Conservation (phyloP, 2,329 filamentous ascomycete species). For the Xylaria sp. region DNA sequence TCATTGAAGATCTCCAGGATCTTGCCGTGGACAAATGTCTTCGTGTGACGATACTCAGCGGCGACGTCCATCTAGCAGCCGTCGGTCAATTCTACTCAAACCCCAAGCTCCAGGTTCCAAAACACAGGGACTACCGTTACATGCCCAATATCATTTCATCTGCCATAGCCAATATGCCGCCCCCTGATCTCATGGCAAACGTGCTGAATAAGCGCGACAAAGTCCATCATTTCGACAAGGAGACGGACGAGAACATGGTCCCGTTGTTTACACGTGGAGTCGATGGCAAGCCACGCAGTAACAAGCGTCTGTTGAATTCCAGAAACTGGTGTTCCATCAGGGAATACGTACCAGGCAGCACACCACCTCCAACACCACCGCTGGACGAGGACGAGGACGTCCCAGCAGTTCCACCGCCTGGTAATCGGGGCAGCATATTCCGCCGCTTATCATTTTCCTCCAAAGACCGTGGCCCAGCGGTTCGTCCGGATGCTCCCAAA, state of each 20-base stretch:
- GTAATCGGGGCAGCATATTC: slow-evolving; percentile 38
- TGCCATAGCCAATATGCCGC: slow-evolving; percentile 87
- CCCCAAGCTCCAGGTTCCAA: slow-evolving; percentile 69
- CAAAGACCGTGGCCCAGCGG: slow-evolving; percentile 34
- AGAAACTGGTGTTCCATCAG: slow-evolving; percentile 95
- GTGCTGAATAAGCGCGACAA: slow-evolving; percentile 92
- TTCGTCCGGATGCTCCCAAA: slow-evolving; percentile 36
- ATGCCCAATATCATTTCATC: slow-evolving; percentile 96
- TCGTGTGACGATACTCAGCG: slow-evolving; percentile 84
- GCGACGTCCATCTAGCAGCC: slow-evolving; percentile 88
- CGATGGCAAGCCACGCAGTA: slow-evolving; percentile 83
- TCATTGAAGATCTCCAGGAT: slow-evolving; percentile 89
- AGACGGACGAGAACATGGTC: slow-evolving; percentile 94
- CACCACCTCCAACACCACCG: slow-evolving; percentile 64
- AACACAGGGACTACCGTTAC: slow-evolving; percentile 89
- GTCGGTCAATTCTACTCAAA: slow-evolving; percentile 95
- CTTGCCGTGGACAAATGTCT: slow-evolving; percentile 89
- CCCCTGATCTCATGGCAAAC: slow-evolving; percentile 82
- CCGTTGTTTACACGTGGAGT: slow-evolving; percentile 87
- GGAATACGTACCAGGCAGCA: slow-evolving; percentile 72
- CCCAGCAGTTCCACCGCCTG: slow-evolving; percentile 35
- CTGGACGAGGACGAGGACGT: slow-evolving; percentile 40
- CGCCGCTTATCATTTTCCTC: slow-evolving; percentile 43
- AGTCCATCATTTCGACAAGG: slow-evolving; percentile 61
- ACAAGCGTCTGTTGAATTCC: slow-evolving; percentile 80